phyloP scores from a whole-genome alignment of 1,284 basidiomycete genomes.

The Trametes hirsuta region DNA sequence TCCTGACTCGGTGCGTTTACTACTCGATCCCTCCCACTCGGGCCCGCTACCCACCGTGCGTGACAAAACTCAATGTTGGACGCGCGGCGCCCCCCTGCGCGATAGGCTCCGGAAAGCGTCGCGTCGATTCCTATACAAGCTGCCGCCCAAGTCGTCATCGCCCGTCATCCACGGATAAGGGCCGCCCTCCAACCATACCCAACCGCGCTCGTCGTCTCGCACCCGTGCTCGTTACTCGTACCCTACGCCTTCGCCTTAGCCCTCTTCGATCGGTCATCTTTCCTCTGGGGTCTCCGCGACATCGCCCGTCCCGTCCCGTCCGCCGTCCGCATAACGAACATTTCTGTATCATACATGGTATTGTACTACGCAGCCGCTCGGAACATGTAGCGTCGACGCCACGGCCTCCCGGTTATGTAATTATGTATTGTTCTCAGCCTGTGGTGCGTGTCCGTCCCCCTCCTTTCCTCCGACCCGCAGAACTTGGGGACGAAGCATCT shows the following conservation, averaged over 20 bases:
- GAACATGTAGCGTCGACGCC: conserved; percentile 7
- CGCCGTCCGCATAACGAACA: not conserved
- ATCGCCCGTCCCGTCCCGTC: not conserved
- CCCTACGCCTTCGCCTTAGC: not conserved
- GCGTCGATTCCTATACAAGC: conserved; percentile 19
- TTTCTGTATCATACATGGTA: conserved; percentile 12
- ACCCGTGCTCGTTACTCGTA: too few relatives aligned
- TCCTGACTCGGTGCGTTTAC: conserved; percentile 18
- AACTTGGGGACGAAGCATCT: too few relatives aligned
- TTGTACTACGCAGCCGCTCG: conserved; percentile 5
- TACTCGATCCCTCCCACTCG: too few relatives aligned
- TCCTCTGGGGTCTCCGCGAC: conserved; percentile 9
- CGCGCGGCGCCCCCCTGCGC: too few relatives aligned
- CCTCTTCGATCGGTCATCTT: not conserved
- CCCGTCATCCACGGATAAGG: conserved; percentile 13
- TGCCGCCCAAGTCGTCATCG: conserved; percentile 23
- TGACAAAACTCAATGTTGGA: not conserved
- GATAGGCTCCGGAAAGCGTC: conserved; percentile 22
- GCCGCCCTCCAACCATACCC: conserved; percentile 11
- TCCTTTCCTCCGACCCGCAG: too few relatives aligned
- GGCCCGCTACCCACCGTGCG: not conserved
- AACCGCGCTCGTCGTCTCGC: not conserved
- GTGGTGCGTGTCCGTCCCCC: not conserved
- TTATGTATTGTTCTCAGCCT: not conserved
- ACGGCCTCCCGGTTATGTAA: not conserved